Base-by-base conservation (phyloP, 2,329 filamentous ascomycete species). In the Teratosphaeria nubilosa region DNA sequence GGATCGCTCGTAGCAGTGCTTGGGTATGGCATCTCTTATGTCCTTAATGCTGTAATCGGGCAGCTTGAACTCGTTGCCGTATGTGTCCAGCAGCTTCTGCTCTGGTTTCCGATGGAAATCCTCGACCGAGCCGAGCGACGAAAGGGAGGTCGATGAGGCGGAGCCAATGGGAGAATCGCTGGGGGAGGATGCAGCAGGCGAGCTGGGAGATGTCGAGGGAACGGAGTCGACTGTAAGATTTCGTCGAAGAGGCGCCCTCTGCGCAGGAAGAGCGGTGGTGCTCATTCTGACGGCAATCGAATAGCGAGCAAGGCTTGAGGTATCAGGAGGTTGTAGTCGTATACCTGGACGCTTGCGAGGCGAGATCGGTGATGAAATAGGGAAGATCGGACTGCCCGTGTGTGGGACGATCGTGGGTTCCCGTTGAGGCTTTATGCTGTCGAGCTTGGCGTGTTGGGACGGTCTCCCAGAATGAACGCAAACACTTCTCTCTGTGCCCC, bases 11-110 rank as follows among this genome's bases (percentile, higher is more conserved):
- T 88, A 97, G 83, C 94, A 99, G 82, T 96, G 94, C 76, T 91
- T 90, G 64, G 94, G 94, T 66, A 99, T 99, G 73, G 94, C 94
- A 77, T 96, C 88, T 70, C 90, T 87, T 72, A 99, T 92, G 72
- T 99, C 84, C 81, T 96, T 96, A 82, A 99, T 95, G 72, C 91
- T 95, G 80, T 88, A 99, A 77, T 97, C 87, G 66, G 94, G 94
- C 58, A 95, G 82, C 75, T 90, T 81, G 79, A 99, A 99, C 70
- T 91, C 83, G 76, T 97, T 96, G 76, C 94, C 94, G 74, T 95
- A 94, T 13, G 90, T 92, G 77, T 99, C 91, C 64, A 94, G 70
- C 66, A 99, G 83, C 73, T 86, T 84, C 66, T 82, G 85, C 65
- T 72, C 63, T 64, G 77, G 77, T 63, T 72, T 71, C 32, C 71